Evolutionary conservation across 176 grass and related monocot species (phyloP), one percentile per base, ranked within the genome.

Genomic region (Lolium multiflorum): DNA sequence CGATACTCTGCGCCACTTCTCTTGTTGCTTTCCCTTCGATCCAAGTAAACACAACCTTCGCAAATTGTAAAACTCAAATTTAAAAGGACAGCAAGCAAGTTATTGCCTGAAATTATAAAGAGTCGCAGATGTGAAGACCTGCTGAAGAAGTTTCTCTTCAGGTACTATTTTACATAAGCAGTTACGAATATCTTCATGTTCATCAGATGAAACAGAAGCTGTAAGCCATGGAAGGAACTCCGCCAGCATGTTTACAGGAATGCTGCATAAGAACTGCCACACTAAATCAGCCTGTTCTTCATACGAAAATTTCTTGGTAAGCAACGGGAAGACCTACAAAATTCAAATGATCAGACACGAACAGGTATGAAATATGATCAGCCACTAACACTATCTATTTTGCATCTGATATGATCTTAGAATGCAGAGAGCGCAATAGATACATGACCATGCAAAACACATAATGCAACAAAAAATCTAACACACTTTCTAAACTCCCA

Each of bases 241-340:
- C 26, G 81, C 80, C 87, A 99, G 83, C 92, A 97, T 94, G 76
- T 91, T 94, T 8, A 99, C 83, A 76, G 97, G 97, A 55, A 99
- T 93, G 59, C 69, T 97, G 78, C 97, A 99, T 47, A 99, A 60
- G 74, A 99, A 99, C 81, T 99, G 92, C 97, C 97, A 99, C 13
- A 99, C 94, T 49, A 99, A 89, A 83, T 99, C 92, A 78, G 94
- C 91, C 79, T 99, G 97, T 80, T 99, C 97, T 84, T 93, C 89
- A 62, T 90, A 90, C 47, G 97, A 99, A 87, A 94, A 99, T 76
- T 96, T 97, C 87, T 90, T 93, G 25, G 90, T 86, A 71, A 99
- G 87, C 90, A 99, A 75, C 0, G 97, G 97, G 38, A 97, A 99
- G 64, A 99, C 97, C 97, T 99, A 89, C 71, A 85, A 87, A 74